These are phyloP conservation scores for Warburgia ugandensis DNA, from an alignment of 164 flowering plant species.

Conservation along the genomic window DNA sequence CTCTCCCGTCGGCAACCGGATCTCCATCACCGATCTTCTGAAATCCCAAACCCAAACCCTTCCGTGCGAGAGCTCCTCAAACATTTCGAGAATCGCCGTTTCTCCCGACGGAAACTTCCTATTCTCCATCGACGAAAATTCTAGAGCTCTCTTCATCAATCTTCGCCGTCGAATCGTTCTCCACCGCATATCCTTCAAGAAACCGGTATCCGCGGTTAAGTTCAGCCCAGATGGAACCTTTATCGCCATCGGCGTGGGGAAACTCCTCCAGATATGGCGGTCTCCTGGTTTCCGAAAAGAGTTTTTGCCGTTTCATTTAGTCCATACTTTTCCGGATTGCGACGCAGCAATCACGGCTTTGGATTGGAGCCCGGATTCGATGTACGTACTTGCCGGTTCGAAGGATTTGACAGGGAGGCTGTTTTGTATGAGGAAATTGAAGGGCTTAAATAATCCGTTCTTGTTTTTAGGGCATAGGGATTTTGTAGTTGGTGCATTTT, in stretches of 20 bases:
- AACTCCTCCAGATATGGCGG: constrained; percentile 76
- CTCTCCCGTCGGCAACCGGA: constrained; percentile 81
- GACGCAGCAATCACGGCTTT: constrained; percentile 49
- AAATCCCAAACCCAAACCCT: constrained; percentile 65
- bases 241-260: constrained; percentile 76
- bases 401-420: constrained; percentile 79
- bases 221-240: constrained; percentile 69
- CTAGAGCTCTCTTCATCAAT: constrained; percentile 66
- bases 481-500: constrained; percentile 59
- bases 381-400: constrained; percentile 70
- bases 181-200: constrained; percentile 75
- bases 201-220: constrained; percentile 42
- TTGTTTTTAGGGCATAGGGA: constrained; percentile 83
- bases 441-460: constrained; percentile 42
- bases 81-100: constrained; percentile 65
- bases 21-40: constrained; percentile 76
- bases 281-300: constrained; percentile 80
- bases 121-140: constrained; percentile 64
- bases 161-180: constrained; percentile 60
- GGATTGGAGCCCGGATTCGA: constrained; percentile 76
- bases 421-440: constrained; percentile 46
- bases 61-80: constrained; percentile 65
- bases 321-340: constrained; percentile 63
- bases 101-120: constrained; percentile 75
- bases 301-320: constrained; percentile 71